These are phyloP conservation scores for Triangularia verruculosa DNA, from an alignment of 2,329 filamentous ascomycete species.

Conservation along the genomic window DNA sequence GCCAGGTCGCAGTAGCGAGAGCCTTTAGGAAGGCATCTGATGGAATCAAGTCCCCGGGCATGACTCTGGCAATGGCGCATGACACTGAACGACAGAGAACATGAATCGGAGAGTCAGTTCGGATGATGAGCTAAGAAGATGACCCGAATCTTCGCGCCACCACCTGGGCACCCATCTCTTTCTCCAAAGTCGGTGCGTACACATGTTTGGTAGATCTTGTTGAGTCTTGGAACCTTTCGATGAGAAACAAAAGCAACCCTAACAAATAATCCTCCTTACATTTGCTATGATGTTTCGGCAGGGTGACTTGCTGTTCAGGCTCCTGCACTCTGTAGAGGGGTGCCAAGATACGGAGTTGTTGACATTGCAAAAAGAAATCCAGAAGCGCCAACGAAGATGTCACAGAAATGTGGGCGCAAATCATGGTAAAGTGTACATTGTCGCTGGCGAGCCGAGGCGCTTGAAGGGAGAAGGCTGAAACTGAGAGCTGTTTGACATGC, in stretches of 20 bases:
- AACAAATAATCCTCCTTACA: not conserved
- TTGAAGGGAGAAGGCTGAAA: constrained; percentile 24
- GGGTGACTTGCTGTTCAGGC: not conserved
- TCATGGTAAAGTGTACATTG: not conserved
- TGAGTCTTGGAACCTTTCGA: not conserved
- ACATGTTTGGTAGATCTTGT: not conserved
- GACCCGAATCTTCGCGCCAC: not conserved
- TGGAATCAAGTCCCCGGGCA: not conserved
- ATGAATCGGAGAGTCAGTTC: not conserved
- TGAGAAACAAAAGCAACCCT: not conserved
- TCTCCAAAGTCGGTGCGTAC: not conserved
- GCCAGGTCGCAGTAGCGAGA: not conserved
- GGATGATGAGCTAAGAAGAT: not conserved
- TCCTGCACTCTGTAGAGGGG: constrained; percentile 4
- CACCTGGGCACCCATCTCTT: not conserved
- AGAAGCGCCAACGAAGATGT: constrained; percentile 5
- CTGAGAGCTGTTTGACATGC: constrained; percentile 24
- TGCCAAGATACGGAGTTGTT: not conserved
- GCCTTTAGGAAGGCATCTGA: not conserved
- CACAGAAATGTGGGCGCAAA: constrained; percentile 7
- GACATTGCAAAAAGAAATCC: not conserved
- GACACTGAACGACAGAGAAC: not conserved
- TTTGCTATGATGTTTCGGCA: constrained; percentile 3
- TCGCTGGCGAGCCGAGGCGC: constrained; percentile 14
- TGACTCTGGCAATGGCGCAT: not conserved